These are phyloP conservation scores for Flaveria ramosissima DNA, from an alignment of 129 eudicot genomes.

Conservation along the genomic window DNA sequence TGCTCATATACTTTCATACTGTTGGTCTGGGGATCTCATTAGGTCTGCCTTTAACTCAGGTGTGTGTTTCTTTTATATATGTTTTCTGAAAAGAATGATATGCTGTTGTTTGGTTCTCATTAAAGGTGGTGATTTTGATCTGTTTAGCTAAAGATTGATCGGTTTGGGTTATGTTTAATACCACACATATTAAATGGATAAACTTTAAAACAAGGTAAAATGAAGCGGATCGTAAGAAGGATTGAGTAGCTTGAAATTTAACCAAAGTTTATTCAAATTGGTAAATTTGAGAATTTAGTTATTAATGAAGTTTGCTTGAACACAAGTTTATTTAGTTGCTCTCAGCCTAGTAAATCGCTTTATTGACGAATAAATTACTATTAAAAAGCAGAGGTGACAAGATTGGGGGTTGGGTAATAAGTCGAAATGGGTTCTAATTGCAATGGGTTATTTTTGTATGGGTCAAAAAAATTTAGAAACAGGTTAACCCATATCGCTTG, in stretches of 20 bases:
- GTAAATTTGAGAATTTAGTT: background rate
- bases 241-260: background rate
- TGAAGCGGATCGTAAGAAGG: background rate
- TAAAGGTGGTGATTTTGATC: background rate
- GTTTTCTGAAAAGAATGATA: background rate
- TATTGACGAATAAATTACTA: no score
- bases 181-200: no score
- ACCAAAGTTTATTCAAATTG: background rate
- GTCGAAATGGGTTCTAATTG: background rate
- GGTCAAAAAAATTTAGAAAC: background rate
- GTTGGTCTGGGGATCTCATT: conserved; percentile 66
- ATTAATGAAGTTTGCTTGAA: background rate
- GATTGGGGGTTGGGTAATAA: background rate
- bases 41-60: conserved; percentile 48
- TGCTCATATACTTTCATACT: conserved; percentile 57
- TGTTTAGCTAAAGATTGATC: background rate
- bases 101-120: conserved; percentile 5
- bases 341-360: no score
- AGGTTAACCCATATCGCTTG: background rate
- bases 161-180: background rate
- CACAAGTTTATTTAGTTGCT: no score
- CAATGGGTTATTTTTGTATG: background rate
- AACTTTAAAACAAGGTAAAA: background rate
- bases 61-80: background rate
- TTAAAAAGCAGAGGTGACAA: background rate